Conservation (phyloP, 2,329 filamentous ascomycete genomes). For the Scedosporium minutisporum region DNA sequence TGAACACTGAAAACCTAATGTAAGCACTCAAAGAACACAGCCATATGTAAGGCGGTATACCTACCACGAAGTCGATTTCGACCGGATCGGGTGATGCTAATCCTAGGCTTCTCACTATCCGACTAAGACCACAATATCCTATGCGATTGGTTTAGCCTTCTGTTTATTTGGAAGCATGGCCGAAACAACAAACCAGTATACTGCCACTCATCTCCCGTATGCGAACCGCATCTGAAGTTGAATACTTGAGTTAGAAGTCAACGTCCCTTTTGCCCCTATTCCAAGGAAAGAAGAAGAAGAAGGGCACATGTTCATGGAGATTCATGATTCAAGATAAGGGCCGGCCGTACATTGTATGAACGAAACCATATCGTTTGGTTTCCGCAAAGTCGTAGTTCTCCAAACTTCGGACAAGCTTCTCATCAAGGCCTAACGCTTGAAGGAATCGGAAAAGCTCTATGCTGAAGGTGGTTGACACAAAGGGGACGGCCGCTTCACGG, state of each 20-base stretch:
- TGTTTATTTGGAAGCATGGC: no score
- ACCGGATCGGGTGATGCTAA: conserved; percentile 45
- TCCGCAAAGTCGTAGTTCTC: conserved; percentile 71
- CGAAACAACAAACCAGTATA: conserved; percentile 26
- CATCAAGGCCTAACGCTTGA: conserved; percentile 52
- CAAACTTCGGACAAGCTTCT: conserved; percentile 57
- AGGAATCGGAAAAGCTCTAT: conserved; percentile 65
- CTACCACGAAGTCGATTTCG: conserved; percentile 64
- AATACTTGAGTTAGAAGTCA: conserved; percentile 11
- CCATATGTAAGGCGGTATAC: conserved; percentile 16
- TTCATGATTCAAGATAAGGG: background rate
- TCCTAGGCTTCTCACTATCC: conserved; percentile 54
- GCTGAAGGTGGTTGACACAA: conserved; percentile 44
- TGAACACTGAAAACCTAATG: conserved; percentile 45
- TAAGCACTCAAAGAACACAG: background rate
- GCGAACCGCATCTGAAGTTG: conserved; percentile 41
- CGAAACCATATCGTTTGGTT: conserved; percentile 65
- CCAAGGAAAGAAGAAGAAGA: conserved; percentile 7
- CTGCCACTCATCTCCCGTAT: conserved; percentile 34
- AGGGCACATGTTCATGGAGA: background rate
- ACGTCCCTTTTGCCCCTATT: background rate
- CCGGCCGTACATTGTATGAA: conserved; percentile 68
- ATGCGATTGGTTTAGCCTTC: background rate
- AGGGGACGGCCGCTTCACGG: conserved; percentile 10
- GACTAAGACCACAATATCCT: conserved; percentile 68